These are phyloP conservation scores for Volutella citrinella DNA, from an alignment of 2,329 filamentous ascomycete species.

Conservation along the genomic window DNA sequence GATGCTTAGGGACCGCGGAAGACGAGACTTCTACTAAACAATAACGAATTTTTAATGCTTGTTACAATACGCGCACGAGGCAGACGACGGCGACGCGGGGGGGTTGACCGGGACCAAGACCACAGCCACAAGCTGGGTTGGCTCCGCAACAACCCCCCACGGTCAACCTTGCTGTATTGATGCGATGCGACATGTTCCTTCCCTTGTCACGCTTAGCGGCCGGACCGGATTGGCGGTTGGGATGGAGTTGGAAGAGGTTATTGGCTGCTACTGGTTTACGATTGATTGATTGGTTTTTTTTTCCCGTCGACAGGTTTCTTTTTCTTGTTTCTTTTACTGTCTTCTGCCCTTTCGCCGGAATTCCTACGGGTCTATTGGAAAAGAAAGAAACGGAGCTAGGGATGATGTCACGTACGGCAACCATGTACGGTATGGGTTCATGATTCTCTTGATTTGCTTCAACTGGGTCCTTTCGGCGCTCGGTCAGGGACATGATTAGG, in stretches of 20 bases:
- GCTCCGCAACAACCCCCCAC: too few species aligned
- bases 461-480: constrained; percentile 10
- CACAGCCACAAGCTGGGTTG: too few species aligned
- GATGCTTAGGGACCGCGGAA: too few species aligned
- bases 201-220: constrained; percentile 14
- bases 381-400: constrained; percentile 10
- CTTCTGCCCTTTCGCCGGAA: constrained; percentile 7
- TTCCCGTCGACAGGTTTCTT: constrained; percentile 10
- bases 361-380: constrained; percentile 1
- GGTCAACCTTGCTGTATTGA: too few species aligned
- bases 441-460: constrained; percentile 20
- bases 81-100: too few species aligned
- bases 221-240: constrained; percentile 12
- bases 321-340: constrained; percentile 9
- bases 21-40: too few species aligned
- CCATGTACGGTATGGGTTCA: constrained; percentile 19
- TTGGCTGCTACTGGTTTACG: constrained; percentile 5
- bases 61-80: too few species aligned
- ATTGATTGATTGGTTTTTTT: constrained; percentile 6
- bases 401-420: constrained; percentile 15
- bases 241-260: constrained; percentile 12
- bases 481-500: constrained; percentile 12
- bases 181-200: too few species aligned
- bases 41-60: too few species aligned
- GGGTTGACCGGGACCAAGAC: too few species aligned